Base-by-base conservation (phyloP, 2,329 filamentous ascomycete species). In the Cytospora chrysosperma region DNA sequence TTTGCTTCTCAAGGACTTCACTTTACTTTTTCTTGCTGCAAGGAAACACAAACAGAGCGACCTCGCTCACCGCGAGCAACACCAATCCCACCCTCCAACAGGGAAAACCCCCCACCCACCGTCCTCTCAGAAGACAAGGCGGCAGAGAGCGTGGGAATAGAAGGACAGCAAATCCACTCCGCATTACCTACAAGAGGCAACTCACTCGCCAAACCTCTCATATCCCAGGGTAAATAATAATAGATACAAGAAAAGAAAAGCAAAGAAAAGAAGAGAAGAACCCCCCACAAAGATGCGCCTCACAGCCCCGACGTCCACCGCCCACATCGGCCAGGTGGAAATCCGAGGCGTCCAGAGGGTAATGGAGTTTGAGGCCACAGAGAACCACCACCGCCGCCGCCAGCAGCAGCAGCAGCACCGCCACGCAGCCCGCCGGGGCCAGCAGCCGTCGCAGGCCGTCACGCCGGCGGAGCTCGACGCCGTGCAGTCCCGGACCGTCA, bases 401-500 rank as follows among this genome's bases (percentile, higher is more conserved):
- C 28, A 26, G 9, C 24, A 49, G 10, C 32, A 32, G 13, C 32
- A 56, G 3, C 52, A 37, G 10, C 19, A 27, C 40, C 12, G 4
- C 13, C 12, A 19, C 49, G 24, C 9, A 8, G 7, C 15, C 27
- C 32, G 28, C 17, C 49, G 26, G n/a, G 37, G 32, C 8, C 43
- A 61, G n/a, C 32, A 61, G n/a, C 47, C 34, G 7, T 57, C 58
- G 9, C 40, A 61, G 49, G 55, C 64, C 19, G 61, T 65, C 24
- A 61, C 61, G 6, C 53, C 56, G 26, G n/a, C 32, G 13, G 61
- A 59, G 19, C 54, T 65, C n/a, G 30, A 59, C 10, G 51, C 26
- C 13, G 37, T 65, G 50, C 59, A 65, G 56, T 59, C 51, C 17
- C 40, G 70, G 43, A 73, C 69, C 67, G 69, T 65, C 61, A 72